Evolutionary conservation across 805 yeast species (phyloP).

Genomic region (Starmerella asiatica): DNA sequence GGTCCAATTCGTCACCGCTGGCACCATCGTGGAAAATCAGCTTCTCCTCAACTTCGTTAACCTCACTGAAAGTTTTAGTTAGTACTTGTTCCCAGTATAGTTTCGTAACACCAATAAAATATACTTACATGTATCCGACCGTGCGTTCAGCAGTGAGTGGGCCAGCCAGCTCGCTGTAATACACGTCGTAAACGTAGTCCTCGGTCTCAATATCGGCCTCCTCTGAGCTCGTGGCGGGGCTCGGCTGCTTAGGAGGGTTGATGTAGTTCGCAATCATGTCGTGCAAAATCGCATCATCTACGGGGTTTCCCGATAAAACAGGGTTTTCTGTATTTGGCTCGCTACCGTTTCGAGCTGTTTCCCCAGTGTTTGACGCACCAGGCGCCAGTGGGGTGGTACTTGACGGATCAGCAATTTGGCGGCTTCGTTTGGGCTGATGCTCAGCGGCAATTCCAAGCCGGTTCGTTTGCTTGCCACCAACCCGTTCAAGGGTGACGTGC

Average conservation of each 20-base stretch:
- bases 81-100: conserved; percentile 1
- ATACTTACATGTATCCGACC: conserved; percentile 26
- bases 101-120: not conserved
- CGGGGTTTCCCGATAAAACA: not conserved
- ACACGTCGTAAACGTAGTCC: conserved; percentile 90
- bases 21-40: conserved; percentile 32
- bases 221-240: not conserved
- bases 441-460: not conserved
- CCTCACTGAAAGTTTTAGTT: conserved; percentile 12
- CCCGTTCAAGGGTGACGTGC: not conserved
- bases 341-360: not conserved
- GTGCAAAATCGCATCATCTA: conserved; percentile 32
- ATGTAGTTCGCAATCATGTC: conserved; percentile 60
- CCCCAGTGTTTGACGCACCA: no score
- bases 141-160: conserved; percentile 4
- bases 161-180: conserved; percentile 37
- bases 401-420: not conserved
- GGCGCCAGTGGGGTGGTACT: not conserved
- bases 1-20: conserved; percentile 20
- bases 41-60: conserved; percentile 22
- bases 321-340: conserved; percentile 1
- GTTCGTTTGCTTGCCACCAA: not conserved
- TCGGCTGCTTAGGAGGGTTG: conserved; percentile 16
- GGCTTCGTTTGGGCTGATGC: not conserved
- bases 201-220: conserved; percentile 26